Base-by-base conservation (phyloP, 1,284 basidiomycete genomes). In the Sutorius eximius region DNA sequence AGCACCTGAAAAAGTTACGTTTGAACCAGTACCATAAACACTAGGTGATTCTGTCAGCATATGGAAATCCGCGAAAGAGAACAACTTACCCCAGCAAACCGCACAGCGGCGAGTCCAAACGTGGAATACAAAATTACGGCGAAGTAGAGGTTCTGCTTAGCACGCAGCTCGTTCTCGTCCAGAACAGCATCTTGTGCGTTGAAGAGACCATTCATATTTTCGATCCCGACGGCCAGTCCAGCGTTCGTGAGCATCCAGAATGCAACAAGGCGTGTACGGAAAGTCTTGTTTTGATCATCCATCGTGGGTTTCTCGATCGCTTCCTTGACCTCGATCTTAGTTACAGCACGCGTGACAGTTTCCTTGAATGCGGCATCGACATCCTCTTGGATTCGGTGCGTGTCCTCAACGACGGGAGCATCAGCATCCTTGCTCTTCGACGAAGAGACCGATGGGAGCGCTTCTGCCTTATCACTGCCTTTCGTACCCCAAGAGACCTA, bases 381-480 rank as follows among this genome's bases (percentile, higher is more conserved):
- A 69, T 97, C 94, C 63, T 91, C 89, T 72, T 93, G 91, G 33
- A 82, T 83, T 59, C 84, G 84, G 58, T 85, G 84, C 29, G 82
- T 87, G 69, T 91, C 94, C 63, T 94, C 91, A 15, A 95, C 91
- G 27, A 93, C 88, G 7, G 87, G 84, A 9, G 79, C 78, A 52
- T 87, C 90, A 2, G 85, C 82, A 45, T 83, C 86, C 69, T 92
- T 91, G 37, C 78, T 76, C 71, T 94, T 93, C 59, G 86, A 89
- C 9, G 89, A 95, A 13, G 86, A 91, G 45, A 97, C 86, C 0
- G 93, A 91, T 0, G 95, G 96, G n/a, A 98, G 77, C 1, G 90
- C 90, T 64, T 98, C 95, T 0, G 87, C 94, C 71, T 96, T 95
- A 76, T 98, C 96, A 54, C 91, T 93, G 49, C 95, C 95, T 74